Conservation (phyloP, 2,329 filamentous ascomycete species). For the Monilinia polystroma region DNA sequence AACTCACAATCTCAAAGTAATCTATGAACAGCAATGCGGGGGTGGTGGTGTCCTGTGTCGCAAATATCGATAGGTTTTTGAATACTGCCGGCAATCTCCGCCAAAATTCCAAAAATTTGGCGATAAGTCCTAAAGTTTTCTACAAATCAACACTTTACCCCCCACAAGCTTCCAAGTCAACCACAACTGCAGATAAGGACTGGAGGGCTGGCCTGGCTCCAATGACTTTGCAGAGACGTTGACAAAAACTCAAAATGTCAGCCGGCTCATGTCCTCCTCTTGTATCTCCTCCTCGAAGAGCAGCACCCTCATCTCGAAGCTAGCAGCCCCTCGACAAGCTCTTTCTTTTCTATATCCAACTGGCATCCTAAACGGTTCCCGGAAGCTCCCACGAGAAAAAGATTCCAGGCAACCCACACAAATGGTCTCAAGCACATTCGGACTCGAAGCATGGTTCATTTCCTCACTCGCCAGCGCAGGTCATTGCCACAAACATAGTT, state of each 20-base stretch:
- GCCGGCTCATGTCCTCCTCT: constrained; percentile 62
- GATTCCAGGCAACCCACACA: constrained; percentile 9
- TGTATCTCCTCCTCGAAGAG: constrained; percentile 51
- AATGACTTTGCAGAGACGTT: constrained; percentile 34
- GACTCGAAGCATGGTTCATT: constrained; percentile 41
- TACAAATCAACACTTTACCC: constrained; percentile 21
- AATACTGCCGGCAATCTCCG: constrained; percentile 19
- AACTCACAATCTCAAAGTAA: constrained; percentile 13
- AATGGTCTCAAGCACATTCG: constrained; percentile 25
- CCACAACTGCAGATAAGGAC: constrained; percentile 17
- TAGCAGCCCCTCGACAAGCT: constrained; percentile 42
- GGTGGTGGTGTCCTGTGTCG: constrained; percentile 14
- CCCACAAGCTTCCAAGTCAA: constrained; percentile 19
- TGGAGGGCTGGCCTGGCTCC: constrained; percentile 22
- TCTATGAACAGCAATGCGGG: constrained; percentile 13
- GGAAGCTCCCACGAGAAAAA: constrained; percentile 12
- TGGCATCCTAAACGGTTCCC: constrained; percentile 25
- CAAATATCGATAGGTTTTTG: constrained; percentile 20
- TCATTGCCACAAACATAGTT: constrained; percentile 35
- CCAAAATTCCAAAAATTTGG: constrained; percentile 18
- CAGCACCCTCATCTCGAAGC: constrained; percentile 49
- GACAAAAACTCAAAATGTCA: constrained; percentile 53
- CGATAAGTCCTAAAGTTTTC: constrained; percentile 19
- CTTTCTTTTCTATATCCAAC: constrained; percentile 39
- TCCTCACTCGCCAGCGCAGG: constrained; percentile 37